Conservation (phyloP, 140 eudicot species). For the Stevia rebaudiana region DNA sequence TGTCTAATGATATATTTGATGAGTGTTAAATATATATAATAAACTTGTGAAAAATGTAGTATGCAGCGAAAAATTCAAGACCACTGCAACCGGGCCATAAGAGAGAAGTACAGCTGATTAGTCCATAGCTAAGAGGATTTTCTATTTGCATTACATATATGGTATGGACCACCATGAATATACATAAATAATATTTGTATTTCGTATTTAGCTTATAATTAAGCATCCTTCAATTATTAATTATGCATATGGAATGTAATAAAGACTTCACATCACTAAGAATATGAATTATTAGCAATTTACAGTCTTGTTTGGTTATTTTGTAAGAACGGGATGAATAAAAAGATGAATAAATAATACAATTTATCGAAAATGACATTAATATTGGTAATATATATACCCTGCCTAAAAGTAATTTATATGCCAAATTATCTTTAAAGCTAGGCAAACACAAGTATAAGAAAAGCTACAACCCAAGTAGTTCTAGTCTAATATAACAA, state of each 20-base stretch:
- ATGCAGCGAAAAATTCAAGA: slow-evolving; percentile 45
- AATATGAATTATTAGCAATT: background rate
- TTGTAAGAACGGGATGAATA: too few relatives aligned
- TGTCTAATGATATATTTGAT: background rate
- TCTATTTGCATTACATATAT: background rate
- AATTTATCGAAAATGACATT: too few relatives aligned
- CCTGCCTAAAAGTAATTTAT: too few relatives aligned
- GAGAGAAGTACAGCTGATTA: slow-evolving; percentile 31
- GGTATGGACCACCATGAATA: background rate
- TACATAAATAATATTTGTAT: background rate
- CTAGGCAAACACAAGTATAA: too few relatives aligned
- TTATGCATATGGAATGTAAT: background rate
- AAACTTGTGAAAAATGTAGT: slow-evolving; percentile 25
- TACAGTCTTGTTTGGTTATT: too few relatives aligned
- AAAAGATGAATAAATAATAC: too few relatives aligned
- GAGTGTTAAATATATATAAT: background rate
- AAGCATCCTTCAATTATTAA: background rate
- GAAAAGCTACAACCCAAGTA: too few relatives aligned
- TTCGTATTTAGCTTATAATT: background rate
- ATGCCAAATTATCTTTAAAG: too few relatives aligned
- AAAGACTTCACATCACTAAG: background rate
- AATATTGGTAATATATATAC: too few relatives aligned
- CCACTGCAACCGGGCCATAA: slow-evolving; percentile 43
- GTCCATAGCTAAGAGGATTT: slow-evolving; percentile 3
- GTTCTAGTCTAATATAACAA: background rate